A percentile compares a stretch with the other conserved stretches of the same genome.
phyloP scores from a whole-genome alignment of 768 basidiomycete species.

The Hortiboletus campestris region DNA sequence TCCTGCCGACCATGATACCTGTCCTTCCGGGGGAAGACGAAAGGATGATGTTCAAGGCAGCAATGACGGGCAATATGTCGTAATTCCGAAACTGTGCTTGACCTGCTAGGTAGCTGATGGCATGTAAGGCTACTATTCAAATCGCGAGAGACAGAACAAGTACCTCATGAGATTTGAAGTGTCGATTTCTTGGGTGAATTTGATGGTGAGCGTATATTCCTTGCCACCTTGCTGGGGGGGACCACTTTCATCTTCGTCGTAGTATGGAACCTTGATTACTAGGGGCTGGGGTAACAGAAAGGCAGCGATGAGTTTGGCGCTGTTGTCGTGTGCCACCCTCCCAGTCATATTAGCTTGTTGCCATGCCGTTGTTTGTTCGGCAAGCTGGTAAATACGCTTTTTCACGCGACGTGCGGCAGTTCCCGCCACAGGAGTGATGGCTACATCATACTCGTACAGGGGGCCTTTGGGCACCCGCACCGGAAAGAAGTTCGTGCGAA shows the following conservation, averaged over 20 bases:
- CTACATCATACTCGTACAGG: conserved; percentile 48
- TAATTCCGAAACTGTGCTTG: conserved; percentile 40
- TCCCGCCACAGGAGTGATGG: conserved; percentile 36
- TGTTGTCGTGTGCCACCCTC: conserved; percentile 47
- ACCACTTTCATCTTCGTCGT: conserved; percentile 45
- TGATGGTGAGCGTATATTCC: conserved; percentile 45
- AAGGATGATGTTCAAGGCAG: conserved; percentile 51
- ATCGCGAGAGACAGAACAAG: conserved; percentile 3
- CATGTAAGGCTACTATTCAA: conserved; percentile 4
- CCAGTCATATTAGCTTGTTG: conserved; percentile 37
- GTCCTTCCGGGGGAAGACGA: conserved; percentile 43
- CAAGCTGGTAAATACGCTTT: conserved; percentile 47
- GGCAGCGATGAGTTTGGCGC: conserved; percentile 45
- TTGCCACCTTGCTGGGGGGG: conserved; percentile 33
- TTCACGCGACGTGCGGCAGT: conserved; percentile 40
- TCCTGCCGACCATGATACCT: conserved; percentile 52
- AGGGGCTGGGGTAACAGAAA: conserved; percentile 41
- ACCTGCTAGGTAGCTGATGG: conserved; percentile 45
- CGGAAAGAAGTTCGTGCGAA: conserved; percentile 55
- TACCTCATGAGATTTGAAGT: conserved; percentile 42
- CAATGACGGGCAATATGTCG: conserved; percentile 46
- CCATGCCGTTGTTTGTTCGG: conserved; percentile 45
- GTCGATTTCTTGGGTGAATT: conserved; percentile 43
- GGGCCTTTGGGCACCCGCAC: conserved; percentile 46
- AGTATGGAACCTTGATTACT: conserved; percentile 38